A percentile compares a stretch with the other conserved stretches of the same genome.
phyloP scores from a whole-genome alignment of 2,329 filamentous ascomycete species.

The Pyrenophora graminea region DNA sequence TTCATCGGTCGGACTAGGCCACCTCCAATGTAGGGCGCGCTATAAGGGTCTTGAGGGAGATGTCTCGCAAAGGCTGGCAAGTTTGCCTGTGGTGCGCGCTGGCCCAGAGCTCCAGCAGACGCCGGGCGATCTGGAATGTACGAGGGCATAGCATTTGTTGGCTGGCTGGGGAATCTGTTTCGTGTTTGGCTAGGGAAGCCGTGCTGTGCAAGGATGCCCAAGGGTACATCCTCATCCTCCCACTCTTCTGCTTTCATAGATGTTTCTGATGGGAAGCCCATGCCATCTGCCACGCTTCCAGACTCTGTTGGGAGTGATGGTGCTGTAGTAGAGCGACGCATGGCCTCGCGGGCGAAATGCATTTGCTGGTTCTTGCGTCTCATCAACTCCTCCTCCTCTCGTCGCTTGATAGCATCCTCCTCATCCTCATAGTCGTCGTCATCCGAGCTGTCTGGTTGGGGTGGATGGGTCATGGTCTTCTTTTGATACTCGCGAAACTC shows the following conservation, averaged over 20 bases:
- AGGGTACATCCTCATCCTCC: constrained; percentile 46
- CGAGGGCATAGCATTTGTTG: constrained; percentile 38
- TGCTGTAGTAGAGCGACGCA: constrained; percentile 43
- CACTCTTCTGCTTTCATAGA: constrained; percentile 44
- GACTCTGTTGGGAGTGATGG: constrained; percentile 24
- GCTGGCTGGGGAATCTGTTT: constrained; percentile 33
- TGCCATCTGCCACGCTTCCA: constrained; percentile 19
- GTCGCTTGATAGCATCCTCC: constrained; percentile 41
- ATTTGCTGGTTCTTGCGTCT: constrained; percentile 42
- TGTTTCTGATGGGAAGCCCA: constrained; percentile 43
- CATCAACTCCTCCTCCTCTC: constrained; percentile 39
- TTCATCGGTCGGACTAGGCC: constrained; percentile 40
- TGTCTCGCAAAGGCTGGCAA: constrained; percentile 44
- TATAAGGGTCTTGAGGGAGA: constrained; percentile 43
- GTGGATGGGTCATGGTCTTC: constrained; percentile 30
- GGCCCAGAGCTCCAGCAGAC: constrained; percentile 35
- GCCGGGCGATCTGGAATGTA: constrained; percentile 44
- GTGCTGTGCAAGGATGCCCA: constrained; percentile 46
- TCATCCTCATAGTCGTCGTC: constrained; percentile 47
- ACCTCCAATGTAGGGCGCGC: constrained; percentile 37
- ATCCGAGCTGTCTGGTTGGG: constrained; percentile 33
- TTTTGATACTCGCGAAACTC: constrained; percentile 41
- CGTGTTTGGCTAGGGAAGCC: constrained; percentile 40
- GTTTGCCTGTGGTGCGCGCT: constrained; percentile 23
- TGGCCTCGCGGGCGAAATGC: constrained; percentile 39